phyloP scores from a whole-genome alignment of 805 yeast genomes.

The Lachancea thermotolerans region DNA sequence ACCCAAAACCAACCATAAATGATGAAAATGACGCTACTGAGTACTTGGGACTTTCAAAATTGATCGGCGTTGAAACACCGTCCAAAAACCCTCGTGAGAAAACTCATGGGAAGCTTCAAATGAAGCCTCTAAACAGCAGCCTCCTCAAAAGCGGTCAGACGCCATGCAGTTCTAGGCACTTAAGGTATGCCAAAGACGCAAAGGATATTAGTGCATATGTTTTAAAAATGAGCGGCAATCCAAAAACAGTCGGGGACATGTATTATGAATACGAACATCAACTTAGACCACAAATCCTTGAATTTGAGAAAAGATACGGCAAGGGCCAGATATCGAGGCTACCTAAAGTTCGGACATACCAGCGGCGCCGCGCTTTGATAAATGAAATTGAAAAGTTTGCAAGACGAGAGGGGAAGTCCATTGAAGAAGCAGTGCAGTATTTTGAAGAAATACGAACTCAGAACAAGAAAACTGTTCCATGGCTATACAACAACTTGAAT shows the following conservation, averaged over 20 bases:
- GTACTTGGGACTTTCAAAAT: too few species aligned
- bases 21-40: too few species aligned
- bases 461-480: constrained; percentile 33
- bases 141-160: too few species aligned
- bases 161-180: background rate
- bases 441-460: constrained; percentile 29
- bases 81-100: too few species aligned
- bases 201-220: constrained; percentile 18
- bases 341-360: constrained; percentile 34
- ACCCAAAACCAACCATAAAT: too few species aligned
- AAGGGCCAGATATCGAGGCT: constrained; percentile 25
- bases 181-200: background rate
- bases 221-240: constrained; percentile 28
- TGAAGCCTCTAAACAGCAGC: too few species aligned
- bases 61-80: too few species aligned
- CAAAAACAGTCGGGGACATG: constrained; percentile 29
- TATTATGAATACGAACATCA: constrained; percentile 30
- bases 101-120: too few species aligned
- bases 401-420: constrained; percentile 20
- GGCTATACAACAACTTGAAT: constrained; percentile 32
- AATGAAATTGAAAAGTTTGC: constrained; percentile 32
- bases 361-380: constrained; percentile 33
- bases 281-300: constrained; percentile 31
- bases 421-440: constrained; percentile 26
- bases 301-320: constrained; percentile 30